Percentiles rank a stretch among this genome's conserved stretches.
Evolutionary conservation across 1,139 yeast genomes (phyloP).

Genomic region (Trichomonascaceae sp.): DNA sequence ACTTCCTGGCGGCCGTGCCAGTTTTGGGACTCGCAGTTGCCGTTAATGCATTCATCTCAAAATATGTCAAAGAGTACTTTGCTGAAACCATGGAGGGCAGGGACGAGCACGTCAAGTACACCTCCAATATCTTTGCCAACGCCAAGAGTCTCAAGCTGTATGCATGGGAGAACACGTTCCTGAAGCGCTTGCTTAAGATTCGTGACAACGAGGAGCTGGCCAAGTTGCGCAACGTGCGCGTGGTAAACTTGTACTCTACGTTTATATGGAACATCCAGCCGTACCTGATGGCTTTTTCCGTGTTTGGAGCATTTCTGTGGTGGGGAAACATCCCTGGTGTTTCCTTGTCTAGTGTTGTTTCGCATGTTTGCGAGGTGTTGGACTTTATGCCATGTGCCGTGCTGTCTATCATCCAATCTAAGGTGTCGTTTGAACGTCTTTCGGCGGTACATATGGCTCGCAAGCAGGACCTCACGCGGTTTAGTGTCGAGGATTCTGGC

Average conservation of each 20-base stretch:
- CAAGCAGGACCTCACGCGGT: conserved; percentile 37
- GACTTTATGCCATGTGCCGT: too few species aligned
- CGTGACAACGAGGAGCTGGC: conserved; percentile 77
- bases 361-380: conserved; percentile 44
- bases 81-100: conserved; percentile 54
- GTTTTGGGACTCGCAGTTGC: conserved; percentile 47
- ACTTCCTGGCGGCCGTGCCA: conserved; percentile 43
- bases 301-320: not conserved
- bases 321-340: conserved; percentile 32
- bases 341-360: conserved; percentile 54
- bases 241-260: too few species aligned
- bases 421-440: too few species aligned
- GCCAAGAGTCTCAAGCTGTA: conserved; percentile 59
- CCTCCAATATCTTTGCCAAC: conserved; percentile 47
- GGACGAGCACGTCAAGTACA: conserved; percentile 45
- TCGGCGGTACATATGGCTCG: conserved; percentile 36
- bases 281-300: not conserved
- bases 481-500: conserved; percentile 23
- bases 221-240: conserved; percentile 51
- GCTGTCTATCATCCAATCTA: too few species aligned
- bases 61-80: conserved; percentile 34
- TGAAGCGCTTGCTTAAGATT: conserved; percentile 37
- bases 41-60: conserved; percentile 38
- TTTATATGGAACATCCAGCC: not conserved
- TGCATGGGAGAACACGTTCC: conserved; percentile 62